Evolutionary conservation across 768 basidiomycete genomes (phyloP).

Genomic region (Thelephora ganbajun): DNA sequence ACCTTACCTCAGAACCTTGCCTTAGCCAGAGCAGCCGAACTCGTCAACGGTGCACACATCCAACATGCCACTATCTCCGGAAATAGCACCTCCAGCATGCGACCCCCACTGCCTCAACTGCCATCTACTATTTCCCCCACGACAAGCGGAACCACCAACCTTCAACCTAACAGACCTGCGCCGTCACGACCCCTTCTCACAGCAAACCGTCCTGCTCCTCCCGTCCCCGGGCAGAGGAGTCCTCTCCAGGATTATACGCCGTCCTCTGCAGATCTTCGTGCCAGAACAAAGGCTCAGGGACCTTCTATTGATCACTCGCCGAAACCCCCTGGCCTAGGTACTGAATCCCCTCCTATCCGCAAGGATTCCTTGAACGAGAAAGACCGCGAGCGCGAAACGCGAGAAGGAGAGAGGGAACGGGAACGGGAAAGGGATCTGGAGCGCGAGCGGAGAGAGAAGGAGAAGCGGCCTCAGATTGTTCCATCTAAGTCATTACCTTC

Average conservation of each 20-base stretch:
- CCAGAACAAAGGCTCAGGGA: constrained; percentile 47
- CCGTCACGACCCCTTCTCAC: constrained; percentile 55
- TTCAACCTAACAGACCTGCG: constrained; percentile 49
- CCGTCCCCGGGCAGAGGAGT: constrained; percentile 18
- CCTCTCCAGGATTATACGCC: constrained; percentile 39
- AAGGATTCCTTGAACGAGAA: constrained; percentile 31
- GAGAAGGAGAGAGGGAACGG: constrained; percentile 16
- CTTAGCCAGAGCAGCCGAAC: constrained; percentile 40
- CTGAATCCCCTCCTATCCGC: constrained; percentile 25
- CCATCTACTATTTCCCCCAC: constrained; percentile 14
- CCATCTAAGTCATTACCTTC: constrained; percentile 34
- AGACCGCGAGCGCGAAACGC: constrained; percentile 19
- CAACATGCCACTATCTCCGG: constrained; percentile 29
- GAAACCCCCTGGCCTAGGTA: constrained; percentile 19
- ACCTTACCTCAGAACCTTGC: constrained; percentile 18
- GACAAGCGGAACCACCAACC: constrained; percentile 14
- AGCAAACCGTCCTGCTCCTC: constrained; percentile 39
- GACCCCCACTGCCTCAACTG: constrained; percentile 16
- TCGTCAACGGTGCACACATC: constrained; percentile 40
- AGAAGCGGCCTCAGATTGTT: constrained; percentile 23
- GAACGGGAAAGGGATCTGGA: constrained; percentile 9
- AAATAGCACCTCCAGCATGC: constrained; percentile 13
- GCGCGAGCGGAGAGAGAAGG: constrained; percentile 1
- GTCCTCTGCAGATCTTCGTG: constrained; percentile 49
- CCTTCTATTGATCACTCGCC: constrained; percentile 22